Percentiles rank a stretch among this genome's conserved stretches.
phyloP scores from a whole-genome alignment of 2,329 filamentous ascomycete genomes.

The Hymenotorrendiella dingleyae region DNA sequence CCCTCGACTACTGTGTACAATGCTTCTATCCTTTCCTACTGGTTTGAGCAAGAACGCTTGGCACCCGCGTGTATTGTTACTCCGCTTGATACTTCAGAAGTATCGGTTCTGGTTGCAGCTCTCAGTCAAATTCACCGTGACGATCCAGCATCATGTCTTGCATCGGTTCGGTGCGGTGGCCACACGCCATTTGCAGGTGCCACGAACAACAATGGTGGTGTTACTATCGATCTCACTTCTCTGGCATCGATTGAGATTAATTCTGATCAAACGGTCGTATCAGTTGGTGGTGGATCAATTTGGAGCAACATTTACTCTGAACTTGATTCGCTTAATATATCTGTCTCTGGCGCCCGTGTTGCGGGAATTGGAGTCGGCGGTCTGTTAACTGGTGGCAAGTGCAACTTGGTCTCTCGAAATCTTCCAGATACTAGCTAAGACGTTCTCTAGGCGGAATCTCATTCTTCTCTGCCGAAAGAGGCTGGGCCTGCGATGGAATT shows the following conservation, averaged over 20 bases:
- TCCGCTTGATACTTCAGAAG: not conserved
- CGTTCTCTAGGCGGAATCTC: conserved; percentile 1
- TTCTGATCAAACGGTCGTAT: not conserved
- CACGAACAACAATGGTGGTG: not conserved
- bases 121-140: not conserved
- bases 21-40: no score
- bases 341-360: not conserved
- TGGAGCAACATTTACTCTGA: not conserved
- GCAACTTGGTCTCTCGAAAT: no score
- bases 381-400: not conserved
- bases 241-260: not conserved
- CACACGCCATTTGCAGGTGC: not conserved
- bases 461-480: not conserved
- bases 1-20: not conserved
- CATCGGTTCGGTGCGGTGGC: not conserved
- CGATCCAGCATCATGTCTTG: not conserved
- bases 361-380: not conserved
- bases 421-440: no score
- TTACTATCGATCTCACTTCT: not conserved
- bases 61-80: not conserved
- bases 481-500: not conserved
- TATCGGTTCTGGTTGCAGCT: not conserved
- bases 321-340: not conserved
- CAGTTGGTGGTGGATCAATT: not conserved
- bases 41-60: no score